Conservation (phyloP, 345 rosid genomes). For the Brassica juncea region DNA sequence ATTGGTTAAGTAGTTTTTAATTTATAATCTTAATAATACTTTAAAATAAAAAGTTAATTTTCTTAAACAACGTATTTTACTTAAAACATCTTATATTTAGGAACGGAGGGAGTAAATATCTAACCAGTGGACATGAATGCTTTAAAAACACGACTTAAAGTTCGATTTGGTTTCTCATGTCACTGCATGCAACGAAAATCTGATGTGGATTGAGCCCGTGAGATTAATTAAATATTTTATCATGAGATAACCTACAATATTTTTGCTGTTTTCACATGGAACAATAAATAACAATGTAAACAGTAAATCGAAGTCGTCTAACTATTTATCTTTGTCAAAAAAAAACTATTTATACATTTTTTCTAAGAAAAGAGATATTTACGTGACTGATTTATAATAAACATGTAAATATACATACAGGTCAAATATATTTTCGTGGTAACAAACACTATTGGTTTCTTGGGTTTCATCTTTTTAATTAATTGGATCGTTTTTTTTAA, state of each 20-base stretch:
- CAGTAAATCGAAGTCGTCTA: background rate
- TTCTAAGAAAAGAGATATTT: too few species aligned
- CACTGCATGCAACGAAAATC: background rate
- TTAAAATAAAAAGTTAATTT: too few species aligned
- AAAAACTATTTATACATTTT: background rate
- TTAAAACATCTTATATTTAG: too few species aligned
- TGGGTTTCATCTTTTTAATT: background rate
- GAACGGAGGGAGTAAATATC: background rate
- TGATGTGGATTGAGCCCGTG: background rate
- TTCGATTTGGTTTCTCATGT: constrained; percentile 6
- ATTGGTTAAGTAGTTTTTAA: too few species aligned
- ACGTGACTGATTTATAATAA: background rate
- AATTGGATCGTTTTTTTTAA: background rate
- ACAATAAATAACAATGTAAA: background rate
- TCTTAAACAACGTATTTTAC: too few species aligned
- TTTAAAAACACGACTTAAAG: background rate
- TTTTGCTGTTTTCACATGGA: background rate
- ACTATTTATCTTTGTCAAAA: too few species aligned
- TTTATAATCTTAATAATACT: too few species aligned
- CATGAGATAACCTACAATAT: background rate
- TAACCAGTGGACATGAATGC: constrained; percentile 5
- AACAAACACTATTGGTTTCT: background rate
- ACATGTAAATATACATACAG: background rate
- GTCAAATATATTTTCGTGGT: background rate
- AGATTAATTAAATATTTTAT: background rate